A percentile compares a stretch with the other conserved stretches of the same genome.
Evolutionary conservation across 2,329 filamentous ascomycete species (phyloP).

Genomic region (Blumeria graminis): DNA sequence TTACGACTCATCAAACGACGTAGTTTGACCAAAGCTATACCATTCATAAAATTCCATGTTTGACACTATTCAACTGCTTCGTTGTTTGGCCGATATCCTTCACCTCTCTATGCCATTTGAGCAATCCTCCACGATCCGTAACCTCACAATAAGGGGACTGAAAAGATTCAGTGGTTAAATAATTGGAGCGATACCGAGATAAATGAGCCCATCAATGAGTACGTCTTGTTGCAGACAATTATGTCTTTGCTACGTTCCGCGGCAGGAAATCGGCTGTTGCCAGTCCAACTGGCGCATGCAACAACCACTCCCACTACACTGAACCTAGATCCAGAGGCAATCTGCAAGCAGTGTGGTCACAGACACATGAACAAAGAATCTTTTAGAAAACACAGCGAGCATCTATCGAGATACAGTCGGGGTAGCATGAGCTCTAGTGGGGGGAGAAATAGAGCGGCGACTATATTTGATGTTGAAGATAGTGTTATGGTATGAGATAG

Average conservation of each 20-base stretch:
- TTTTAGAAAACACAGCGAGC: background rate
- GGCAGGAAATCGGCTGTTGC: background rate
- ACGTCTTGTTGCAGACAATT: background rate
- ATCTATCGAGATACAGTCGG: background rate
- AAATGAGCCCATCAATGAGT: background rate
- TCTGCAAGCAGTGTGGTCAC: background rate
- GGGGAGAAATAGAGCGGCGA: too few relatives aligned
- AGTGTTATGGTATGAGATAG: too few relatives aligned
- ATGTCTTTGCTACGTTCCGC: background rate
- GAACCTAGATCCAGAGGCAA: background rate
- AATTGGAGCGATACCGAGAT: background rate
- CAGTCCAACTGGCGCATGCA: background rate
- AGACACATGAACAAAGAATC: background rate
- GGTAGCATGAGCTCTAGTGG: too few relatives aligned
- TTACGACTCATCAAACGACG: too few relatives aligned
- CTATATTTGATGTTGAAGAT: too few relatives aligned
- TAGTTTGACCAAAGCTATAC: too few relatives aligned
- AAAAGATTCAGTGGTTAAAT: background rate
- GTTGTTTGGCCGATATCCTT: too few relatives aligned
- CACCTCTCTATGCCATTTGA: too few relatives aligned
- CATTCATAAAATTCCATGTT: too few relatives aligned
- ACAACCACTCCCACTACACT: background rate
- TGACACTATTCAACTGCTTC: too few relatives aligned
- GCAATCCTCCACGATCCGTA: too few relatives aligned
- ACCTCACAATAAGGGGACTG: too few relatives aligned